Base-by-base conservation (phyloP, 108 stramenopile species). In the Pseudonitzschia multistriata region DNA sequence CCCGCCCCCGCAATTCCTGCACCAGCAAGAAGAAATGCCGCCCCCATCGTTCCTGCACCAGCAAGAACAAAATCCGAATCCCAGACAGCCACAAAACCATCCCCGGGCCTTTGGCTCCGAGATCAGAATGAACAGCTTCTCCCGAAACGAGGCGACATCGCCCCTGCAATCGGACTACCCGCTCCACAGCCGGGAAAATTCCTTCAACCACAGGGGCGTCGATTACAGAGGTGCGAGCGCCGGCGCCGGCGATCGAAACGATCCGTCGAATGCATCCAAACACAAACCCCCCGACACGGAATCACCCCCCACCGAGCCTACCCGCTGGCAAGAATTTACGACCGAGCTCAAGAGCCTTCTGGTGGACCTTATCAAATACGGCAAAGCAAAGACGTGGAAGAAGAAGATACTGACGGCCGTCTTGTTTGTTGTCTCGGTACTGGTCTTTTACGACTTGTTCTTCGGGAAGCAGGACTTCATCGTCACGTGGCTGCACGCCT, bases 381-480 rank as follows among this genome's bases (percentile, higher is more conserved):
- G 55, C 66, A 71, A 62, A 24, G 47, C 62, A 14, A 78, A 70
- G 42, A 66, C 66, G 33, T 78, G 77, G 77, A 78, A 78, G 37
- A 78, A 78, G 36, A 78, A 78, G 34, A 21, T 78, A 5, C 27
- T 78, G 77, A 67, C 77, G 24, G 66, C 67, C 31, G 27, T 72
- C 31, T 39, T 78, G 59, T 30, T n/a, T 42, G 15, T 53, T 3
- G 29, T 30, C 57, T 31, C 50, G 13, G 34, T 60, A 7, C 27
- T 67, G 13, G 77, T 78, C 36, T 78, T 66, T 62, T 72, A 56
- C 28, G 77, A 78, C 62, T 45, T 78, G 27, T 31, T 70, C 10
- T 78, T 78, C 72, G 77, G 77, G 5, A 67, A 50, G 13, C 33
- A 59, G 19, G 30, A 68, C 39, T 53, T 48, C 39, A 67, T 78